Conservation (phyloP, 495 filamentous ascomycete species). For the Penicillium angulare region DNA sequence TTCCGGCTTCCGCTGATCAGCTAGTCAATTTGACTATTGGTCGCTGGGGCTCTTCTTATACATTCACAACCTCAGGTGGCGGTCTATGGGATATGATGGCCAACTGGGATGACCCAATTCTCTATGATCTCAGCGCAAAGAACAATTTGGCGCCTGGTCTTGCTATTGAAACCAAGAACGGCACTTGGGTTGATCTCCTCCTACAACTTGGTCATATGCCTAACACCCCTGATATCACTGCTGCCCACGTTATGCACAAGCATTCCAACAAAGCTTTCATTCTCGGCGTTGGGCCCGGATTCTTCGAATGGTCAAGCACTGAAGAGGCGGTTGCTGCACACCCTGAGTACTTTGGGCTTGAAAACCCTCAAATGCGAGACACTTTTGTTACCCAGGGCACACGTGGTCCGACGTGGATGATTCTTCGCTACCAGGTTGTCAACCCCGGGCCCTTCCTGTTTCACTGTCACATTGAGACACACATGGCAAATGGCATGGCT, state of each 20-base stretch:
- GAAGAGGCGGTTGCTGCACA: constrained; percentile 36
- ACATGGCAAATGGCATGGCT: constrained; percentile 49
- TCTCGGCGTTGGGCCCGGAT: constrained; percentile 32
- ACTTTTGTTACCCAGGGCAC: constrained; percentile 39
- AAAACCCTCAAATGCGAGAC: constrained; percentile 51
- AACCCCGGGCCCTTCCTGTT: constrained; percentile 53
- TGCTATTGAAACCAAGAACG: constrained; percentile 43
- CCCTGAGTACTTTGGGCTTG: constrained; percentile 39
- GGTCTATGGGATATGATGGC: constrained; percentile 30
- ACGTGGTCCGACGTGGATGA: constrained; percentile 29
- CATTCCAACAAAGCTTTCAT: constrained; percentile 49
- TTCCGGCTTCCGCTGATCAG: constrained; percentile 40
- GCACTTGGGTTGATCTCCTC: constrained; percentile 54
- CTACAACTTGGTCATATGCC: constrained; percentile 22
- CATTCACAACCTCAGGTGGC: constrained; percentile 39
- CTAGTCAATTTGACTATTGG: constrained; percentile 38
- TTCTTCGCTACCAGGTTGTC: constrained; percentile 52
- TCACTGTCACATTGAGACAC: constrained; percentile 55
- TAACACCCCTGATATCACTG: constrained; percentile 12
- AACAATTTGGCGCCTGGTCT: constrained; percentile 25
- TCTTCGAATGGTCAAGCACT: constrained; percentile 41
- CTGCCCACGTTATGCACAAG: constrained; percentile 54
- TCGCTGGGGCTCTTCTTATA: constrained; percentile 32
- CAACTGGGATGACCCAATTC: constrained; percentile 34
- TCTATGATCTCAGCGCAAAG: constrained; percentile 36